Evolutionary conservation across 495 filamentous ascomycete species (phyloP).

Genomic region (Penicillium egyptiacum): DNA sequence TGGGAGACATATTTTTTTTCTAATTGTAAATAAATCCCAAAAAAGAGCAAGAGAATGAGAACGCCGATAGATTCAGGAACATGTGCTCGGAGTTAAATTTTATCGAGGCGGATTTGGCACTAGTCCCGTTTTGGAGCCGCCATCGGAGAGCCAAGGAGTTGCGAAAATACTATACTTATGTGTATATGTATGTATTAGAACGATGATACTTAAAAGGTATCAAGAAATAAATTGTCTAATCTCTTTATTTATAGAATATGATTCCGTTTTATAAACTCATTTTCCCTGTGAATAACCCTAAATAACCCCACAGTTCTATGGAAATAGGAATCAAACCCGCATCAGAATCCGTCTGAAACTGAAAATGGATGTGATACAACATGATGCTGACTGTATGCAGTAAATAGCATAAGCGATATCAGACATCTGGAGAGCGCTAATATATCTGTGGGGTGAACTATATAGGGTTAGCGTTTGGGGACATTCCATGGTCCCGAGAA

Average conservation of each 20-base stretch:
- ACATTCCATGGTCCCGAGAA: too few species aligned
- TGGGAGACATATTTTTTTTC: constrained; percentile 50
- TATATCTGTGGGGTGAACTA: too few species aligned
- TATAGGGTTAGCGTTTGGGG: too few species aligned
- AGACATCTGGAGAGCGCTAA: too few species aligned
- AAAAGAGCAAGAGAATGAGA: constrained; percentile 19
- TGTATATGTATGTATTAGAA: too few species aligned
- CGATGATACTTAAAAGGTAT: too few species aligned
- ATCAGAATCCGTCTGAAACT: background rate
- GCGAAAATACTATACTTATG: background rate
- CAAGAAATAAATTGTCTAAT: too few species aligned
- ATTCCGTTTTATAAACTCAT: background rate
- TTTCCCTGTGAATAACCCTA: background rate
- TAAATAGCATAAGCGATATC: too few species aligned
- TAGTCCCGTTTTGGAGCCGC: constrained; percentile 33
- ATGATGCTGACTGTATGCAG: too few species aligned
- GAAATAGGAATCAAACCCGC: background rate
- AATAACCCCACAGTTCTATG: background rate
- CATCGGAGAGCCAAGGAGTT: constrained; percentile 18
- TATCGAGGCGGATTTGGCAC: constrained; percentile 26
- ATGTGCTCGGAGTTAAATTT: constrained; percentile 27
- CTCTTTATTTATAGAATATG: background rate
- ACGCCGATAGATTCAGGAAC: constrained; percentile 21
- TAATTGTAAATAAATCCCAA: constrained; percentile 14
- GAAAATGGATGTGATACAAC: background rate